Conservation (phyloP, 2,329 filamentous ascomycete genomes). For the Fusarium anthophilum region DNA sequence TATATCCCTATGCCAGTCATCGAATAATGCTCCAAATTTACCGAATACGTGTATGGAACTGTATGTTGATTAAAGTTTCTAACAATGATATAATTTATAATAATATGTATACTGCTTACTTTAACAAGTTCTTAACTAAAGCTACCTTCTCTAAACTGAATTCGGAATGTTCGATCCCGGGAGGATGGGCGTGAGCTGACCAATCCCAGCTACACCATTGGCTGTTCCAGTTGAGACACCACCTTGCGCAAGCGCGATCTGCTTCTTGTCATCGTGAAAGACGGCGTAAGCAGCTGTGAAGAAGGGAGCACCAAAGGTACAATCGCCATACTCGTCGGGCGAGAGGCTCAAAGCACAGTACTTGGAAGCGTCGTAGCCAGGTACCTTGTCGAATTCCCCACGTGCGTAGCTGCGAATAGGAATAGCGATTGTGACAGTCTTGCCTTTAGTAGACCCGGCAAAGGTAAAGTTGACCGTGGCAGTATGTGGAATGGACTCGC, state of each 20-base stretch:
- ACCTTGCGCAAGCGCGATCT: not conserved
- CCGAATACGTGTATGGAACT: too few relatives aligned
- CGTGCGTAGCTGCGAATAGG: not conserved
- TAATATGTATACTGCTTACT: too few relatives aligned
- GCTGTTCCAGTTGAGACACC: not conserved
- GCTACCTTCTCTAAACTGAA: not conserved
- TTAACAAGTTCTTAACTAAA: too few relatives aligned
- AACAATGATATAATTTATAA: fast-evolving
- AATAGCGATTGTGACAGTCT: not conserved
- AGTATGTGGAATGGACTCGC: not conserved
- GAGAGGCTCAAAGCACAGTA: not conserved
- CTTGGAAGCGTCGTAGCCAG: not conserved
- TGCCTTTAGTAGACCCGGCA: not conserved
- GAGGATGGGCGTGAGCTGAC: not conserved
- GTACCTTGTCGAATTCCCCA: not conserved
- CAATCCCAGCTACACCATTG: not conserved
- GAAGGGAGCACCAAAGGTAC: not conserved
- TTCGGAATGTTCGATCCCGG: not conserved
- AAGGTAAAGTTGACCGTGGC: not conserved
- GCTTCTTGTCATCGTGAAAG: not conserved
- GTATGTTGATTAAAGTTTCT: too few relatives aligned
- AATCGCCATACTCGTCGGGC: not conserved
- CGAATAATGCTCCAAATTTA: too few relatives aligned
- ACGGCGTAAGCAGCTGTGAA: not conserved
- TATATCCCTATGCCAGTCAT: too few relatives aligned